Evolutionary conservation across 352 stramenopile species (phyloP), one percentile per base, ranked within the genome.

Genomic region (Phytophthora pseudosyringae): DNA sequence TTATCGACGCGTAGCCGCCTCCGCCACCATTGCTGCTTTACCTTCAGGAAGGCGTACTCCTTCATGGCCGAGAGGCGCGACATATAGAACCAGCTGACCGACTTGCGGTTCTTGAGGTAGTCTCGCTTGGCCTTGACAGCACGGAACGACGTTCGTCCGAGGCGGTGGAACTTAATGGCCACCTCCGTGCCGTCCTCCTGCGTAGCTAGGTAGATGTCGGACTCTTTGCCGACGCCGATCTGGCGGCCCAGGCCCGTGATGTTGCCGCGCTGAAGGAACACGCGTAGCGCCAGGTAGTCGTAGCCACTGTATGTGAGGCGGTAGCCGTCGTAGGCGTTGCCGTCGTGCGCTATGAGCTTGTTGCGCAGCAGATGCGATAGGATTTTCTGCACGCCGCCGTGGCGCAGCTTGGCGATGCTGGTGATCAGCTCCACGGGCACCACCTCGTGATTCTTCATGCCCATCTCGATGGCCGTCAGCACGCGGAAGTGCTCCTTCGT

Each of bases 161-260:
- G 88, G n/a, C 98, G 95, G 81, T 99, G 98, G 71, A 99, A 97
- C 78, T 99, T 99, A 50, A 99, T 96, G 5, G 98, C 97, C 21
- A 99, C 76, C 68, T 99, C 94, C 12, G 97, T 98, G 58, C 97
- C 97, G 64, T 99, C 92, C 15, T 93, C 84, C 58, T 95, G 86
- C 5, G 83, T 92, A 21, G 95, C 97, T 41, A 99, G 67, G 74
- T 99, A 99, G 56, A 99, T 98, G 80, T 99, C 98, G 15, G 90
- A 98, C 73, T 99, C 98, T 69, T 99, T 99, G 38, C 98, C 98
- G 29, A 99, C 97, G 26, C 98, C 98, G 61, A 99, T 99, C 66
- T 98, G 89, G 29, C 90, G 83, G 5, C 94, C 94, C 16, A 98
- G 69, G 2, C 89, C 94, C 5, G 75, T 78, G 61, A 99, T 97